These are phyloP conservation scores for Ambrosiella xylebori DNA, from an alignment of 2,329 filamentous ascomycete genomes.

Conservation along the genomic window DNA sequence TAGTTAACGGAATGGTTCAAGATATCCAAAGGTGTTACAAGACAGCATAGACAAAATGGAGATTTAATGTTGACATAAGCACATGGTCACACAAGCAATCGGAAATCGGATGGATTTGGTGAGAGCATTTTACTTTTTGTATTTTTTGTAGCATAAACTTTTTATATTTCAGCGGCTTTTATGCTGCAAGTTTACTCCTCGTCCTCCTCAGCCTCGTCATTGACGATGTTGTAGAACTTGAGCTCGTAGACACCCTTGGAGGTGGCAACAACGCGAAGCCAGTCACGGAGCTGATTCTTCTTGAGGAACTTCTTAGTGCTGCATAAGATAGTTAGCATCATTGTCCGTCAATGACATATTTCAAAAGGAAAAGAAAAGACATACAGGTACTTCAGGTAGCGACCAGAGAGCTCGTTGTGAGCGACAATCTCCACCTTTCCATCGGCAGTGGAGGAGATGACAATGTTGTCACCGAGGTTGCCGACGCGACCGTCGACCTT, in stretches of 20 bases:
- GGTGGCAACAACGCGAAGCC: constrained; percentile 96
- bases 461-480: constrained; percentile 88
- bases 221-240: constrained; percentile 99
- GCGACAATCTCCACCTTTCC: constrained; percentile 97
- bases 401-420: constrained; percentile 94
- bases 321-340: constrained; percentile 9
- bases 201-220: constrained; percentile 94
- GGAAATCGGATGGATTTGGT: neutral
- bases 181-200: constrained; percentile 59
- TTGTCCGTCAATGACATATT: neutral
- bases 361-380: constrained; percentile 21
- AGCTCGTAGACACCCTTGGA: constrained; percentile 98
- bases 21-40: constrained; percentile 1
- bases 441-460: constrained; percentile 79
- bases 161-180: constrained; percentile 10
- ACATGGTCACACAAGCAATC: neutral
- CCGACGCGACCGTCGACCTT: constrained; percentile 98
- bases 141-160: constrained; percentile 8
- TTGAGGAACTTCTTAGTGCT: constrained; percentile 99
- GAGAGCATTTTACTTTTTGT: constrained; percentile 2
- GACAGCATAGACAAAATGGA: neutral
- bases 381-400: constrained; percentile 99
- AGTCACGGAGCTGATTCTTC: constrained; percentile 99
- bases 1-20: neutral
- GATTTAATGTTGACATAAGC: neutral